Base-by-base conservation (phyloP, 495 filamentous ascomycete species). In the Aspergillus egyptiacus region DNA sequence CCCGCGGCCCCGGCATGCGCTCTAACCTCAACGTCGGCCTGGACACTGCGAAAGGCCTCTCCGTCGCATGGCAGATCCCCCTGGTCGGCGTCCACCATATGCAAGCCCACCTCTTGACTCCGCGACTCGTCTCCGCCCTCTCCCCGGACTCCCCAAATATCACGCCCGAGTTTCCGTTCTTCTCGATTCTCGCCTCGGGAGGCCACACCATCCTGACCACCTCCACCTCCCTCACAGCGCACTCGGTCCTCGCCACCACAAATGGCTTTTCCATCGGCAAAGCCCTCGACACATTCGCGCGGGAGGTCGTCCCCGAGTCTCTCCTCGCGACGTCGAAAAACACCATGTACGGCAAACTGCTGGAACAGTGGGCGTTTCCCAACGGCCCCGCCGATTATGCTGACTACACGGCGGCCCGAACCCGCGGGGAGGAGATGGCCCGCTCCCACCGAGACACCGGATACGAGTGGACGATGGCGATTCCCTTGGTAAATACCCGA, bases 91-190 rank as follows among this genome's bases (percentile, higher is more conserved):
- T 96, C 0, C 83, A 98, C 58, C 93, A 98, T 64, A 97, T 98
- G 93, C 91, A 96, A 61, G 93, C 91, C 11, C 93, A 98, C 64
- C 81, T 91, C 2, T 63, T 98, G 38, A 97, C 93, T 5, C 86
- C 91, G 6, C 77, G 86, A 2, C 79, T 98, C n/a, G 80, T 87
- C 2, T 64, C 72, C 8, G 85, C 85, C 2, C 64, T 95, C 27
- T 54, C 64, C 20, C 39, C 37, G n/a, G n/a, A n/a, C 14, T 36
- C 24, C 6, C 27, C 8, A 30, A 24, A n/a, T 13, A 2, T 41
- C 3, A 48, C 41, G 3, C 70, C 64, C 64, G 44, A 62, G 6
- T 94, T 93, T 59, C 91, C 93, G 22, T 96, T 94, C 65, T 72
- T 96, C 34, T 89, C 86, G 0, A 73, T 96, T 15, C 80, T 98